These are phyloP conservation scores for Sporisorium iseilematis-ciliati DNA, from an alignment of 1,284 basidiomycete genomes.

Conservation along the genomic window DNA sequence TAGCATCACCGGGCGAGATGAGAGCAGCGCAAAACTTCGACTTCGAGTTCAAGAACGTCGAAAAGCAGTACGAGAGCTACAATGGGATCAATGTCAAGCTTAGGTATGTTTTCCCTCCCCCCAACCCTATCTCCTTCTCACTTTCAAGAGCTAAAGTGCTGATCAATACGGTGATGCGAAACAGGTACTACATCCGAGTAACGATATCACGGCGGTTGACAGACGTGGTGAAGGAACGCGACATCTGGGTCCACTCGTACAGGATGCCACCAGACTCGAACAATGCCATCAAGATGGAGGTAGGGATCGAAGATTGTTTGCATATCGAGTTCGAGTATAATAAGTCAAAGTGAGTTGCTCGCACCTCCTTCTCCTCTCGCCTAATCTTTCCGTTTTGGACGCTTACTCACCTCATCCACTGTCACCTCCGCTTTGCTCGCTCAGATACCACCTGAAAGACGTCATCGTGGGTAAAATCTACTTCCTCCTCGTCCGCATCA, in stretches of 20 bases:
- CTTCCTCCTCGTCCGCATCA: slow-evolving; percentile 97
- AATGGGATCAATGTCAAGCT: slow-evolving; percentile 98
- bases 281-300: slow-evolving; percentile 99
- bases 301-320: slow-evolving; percentile 97
- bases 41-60: slow-evolving; percentile 98
- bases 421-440: not conserved
- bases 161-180: not conserved
- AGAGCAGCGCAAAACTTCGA: slow-evolving; percentile 93
- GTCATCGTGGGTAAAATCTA: slow-evolving; percentile 99
- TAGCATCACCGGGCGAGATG: slow-evolving; percentile 93
- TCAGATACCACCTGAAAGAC: slow-evolving; percentile 93
- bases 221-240: slow-evolving; percentile 90
- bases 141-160: not conserved
- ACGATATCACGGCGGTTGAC: slow-evolving; percentile 90
- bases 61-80: slow-evolving; percentile 98
- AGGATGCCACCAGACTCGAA: slow-evolving; percentile 98
- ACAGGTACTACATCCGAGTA: slow-evolving; percentile 87
- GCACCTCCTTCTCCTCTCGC: not conserved
- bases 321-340: slow-evolving; percentile 99
- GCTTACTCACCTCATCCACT: no score
- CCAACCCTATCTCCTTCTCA: no score
- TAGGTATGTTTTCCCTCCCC: slow-evolving; percentile 51
- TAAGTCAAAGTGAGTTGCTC: slow-evolving; percentile 80
- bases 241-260: slow-evolving; percentile 97
- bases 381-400: no score